phyloP scores from a whole-genome alignment of 2,329 filamentous ascomycete species.

The Sclerotinia borealis region DNA sequence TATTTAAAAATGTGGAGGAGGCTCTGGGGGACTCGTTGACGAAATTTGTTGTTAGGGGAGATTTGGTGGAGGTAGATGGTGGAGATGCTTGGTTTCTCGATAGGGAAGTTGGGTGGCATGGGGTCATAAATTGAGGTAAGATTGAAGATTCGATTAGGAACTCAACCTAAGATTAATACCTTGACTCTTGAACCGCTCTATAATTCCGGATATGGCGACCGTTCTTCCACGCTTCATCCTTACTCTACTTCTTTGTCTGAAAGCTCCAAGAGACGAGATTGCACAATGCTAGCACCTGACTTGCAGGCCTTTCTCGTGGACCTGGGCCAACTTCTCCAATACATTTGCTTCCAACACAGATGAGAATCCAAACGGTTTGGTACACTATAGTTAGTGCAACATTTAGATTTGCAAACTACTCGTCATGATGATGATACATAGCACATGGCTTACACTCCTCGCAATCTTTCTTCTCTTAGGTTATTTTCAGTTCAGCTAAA shows the following conservation, averaged over 20 bases:
- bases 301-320: slow-evolving; percentile 74
- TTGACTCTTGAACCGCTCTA: neutral
- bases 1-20: slow-evolving; percentile 38
- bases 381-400: too few relatives aligned
- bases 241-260: neutral
- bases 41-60: slow-evolving; percentile 41
- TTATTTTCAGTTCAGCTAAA: too few relatives aligned
- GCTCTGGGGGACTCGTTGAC: slow-evolving; percentile 34
- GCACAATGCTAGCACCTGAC: slow-evolving; percentile 61
- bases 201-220: neutral
- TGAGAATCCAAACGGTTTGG: slow-evolving; percentile 72
- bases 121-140: neutral
- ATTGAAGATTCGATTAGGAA: neutral
- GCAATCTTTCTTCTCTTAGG: too few relatives aligned
- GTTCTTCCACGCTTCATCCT: neutral
- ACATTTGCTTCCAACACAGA: slow-evolving; percentile 76
- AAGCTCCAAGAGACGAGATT: neutral
- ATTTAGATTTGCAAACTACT: too few relatives aligned
- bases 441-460: too few relatives aligned
- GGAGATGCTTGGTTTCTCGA: slow-evolving; percentile 18
- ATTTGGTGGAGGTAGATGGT: slow-evolving; percentile 24
- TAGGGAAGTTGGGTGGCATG: slow-evolving; percentile 1
- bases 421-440: too few relatives aligned
- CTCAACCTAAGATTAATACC: neutral
- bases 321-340: slow-evolving; percentile 73